Conservation (phyloP, 2,329 filamentous ascomycete genomes). For the Phyllachora maydis region DNA sequence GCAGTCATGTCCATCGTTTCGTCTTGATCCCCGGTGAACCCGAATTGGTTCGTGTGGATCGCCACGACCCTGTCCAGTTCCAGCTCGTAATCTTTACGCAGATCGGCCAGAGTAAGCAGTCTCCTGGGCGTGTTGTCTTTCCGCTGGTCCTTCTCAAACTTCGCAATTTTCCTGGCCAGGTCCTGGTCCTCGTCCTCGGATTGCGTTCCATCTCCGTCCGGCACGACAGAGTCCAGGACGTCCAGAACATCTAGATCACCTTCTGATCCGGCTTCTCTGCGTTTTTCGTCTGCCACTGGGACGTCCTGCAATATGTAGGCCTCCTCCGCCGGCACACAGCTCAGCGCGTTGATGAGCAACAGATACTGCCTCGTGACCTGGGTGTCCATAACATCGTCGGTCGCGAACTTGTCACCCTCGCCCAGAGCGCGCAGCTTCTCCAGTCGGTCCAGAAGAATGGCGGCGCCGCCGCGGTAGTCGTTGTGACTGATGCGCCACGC, state of each 20-base stretch:
- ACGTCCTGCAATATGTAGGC: conserved; percentile 52
- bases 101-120: conserved; percentile 68
- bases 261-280: conserved; percentile 1
- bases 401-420: conserved; percentile 27
- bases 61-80: conserved; percentile 77
- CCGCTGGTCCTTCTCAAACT: conserved; percentile 5
- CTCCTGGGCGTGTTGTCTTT: conserved; percentile 31
- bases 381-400: conserved; percentile 37
- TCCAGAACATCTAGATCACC: no score
- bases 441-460: conserved; percentile 39
- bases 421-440: conserved; percentile 38
- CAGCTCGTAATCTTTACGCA: conserved; percentile 73
- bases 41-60: conserved; percentile 78
- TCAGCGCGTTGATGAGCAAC: conserved; percentile 81
- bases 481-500: conserved; percentile 69
- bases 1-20: conserved; percentile 35
- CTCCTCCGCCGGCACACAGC: conserved; percentile 62
- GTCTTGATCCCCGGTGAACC: conserved; percentile 35
- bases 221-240: no score
- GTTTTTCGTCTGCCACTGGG: conserved; percentile 10
- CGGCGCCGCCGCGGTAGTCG: conserved; percentile 66
- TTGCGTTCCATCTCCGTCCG: neutral
- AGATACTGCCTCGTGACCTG: conserved; percentile 58
- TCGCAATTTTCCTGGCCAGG: conserved; percentile 8
- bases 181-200: conserved; percentile 4